Conservation (phyloP, 768 basidiomycete species). For the Amanita rimosa region DNA sequence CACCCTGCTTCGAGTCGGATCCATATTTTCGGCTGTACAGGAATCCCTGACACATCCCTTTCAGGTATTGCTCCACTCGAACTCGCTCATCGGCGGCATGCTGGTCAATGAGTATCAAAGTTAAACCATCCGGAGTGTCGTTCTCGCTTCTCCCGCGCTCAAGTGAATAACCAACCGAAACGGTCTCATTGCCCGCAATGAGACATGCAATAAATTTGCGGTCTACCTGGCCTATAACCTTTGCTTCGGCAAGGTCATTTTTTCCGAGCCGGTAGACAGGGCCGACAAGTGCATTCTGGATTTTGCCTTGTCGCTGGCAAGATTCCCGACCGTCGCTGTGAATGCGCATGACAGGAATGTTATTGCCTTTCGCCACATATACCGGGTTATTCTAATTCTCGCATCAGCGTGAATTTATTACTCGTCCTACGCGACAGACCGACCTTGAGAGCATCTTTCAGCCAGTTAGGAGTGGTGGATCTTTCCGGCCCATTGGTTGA, state of each 20-base stretch:
- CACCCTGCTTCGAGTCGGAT: constrained; percentile 16
- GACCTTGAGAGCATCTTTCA: constrained; percentile 49
- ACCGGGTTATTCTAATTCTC: constrained; percentile 39
- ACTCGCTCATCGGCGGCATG: constrained; percentile 98
- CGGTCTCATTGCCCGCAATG: constrained; percentile 20
- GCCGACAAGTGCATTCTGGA: background rate
- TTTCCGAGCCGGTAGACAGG: constrained; percentile 15
- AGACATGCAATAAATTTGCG: constrained; percentile 81
- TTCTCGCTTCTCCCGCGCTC: constrained; percentile 3
- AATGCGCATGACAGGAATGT: constrained; percentile 21
- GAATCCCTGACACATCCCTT: constrained; percentile 62
- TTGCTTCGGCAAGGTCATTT: constrained; percentile 42
- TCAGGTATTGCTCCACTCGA: constrained; percentile 77
- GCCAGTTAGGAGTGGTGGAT: constrained; percentile 45
- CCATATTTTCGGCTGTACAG: constrained; percentile 28
- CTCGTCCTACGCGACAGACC: constrained; percentile 7
- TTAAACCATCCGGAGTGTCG: constrained; percentile 11
- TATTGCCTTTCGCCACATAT: constrained; percentile 37
- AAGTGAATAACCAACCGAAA: constrained; percentile 8
- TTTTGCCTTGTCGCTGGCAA: constrained; percentile 6
- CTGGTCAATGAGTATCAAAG: constrained; percentile 83
- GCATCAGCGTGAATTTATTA: background rate
- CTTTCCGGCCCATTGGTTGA: constrained; percentile 7
- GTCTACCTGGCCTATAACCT: constrained; percentile 79
- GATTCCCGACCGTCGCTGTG: background rate